Base-by-base conservation (phyloP, 495 filamentous ascomycete genomes). In the Lasiosphaeria hispida region DNA sequence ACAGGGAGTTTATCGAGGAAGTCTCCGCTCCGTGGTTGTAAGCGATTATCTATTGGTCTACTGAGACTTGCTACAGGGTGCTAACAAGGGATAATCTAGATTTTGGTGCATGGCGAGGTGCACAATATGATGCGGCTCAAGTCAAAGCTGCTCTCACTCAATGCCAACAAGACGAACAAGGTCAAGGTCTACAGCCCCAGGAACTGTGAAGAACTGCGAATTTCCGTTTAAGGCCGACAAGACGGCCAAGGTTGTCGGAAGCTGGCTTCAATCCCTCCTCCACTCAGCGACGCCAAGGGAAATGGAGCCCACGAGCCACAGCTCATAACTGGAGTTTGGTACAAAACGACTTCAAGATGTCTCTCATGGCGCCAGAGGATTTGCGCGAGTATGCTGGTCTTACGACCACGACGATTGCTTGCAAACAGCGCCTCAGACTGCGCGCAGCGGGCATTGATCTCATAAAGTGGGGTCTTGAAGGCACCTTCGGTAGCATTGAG, bases 91-190 rank as follows among this genome's bases (percentile, higher is more conserved):
- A 18, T 9, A 0, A 1, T 3, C 7, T 48, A 92, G 88, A 96
- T 98, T 51, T 83, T 98, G 18, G 94, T 98, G 4, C 94, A 98
- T 64, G 94, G 94, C 33, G 95, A 97, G 68, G 90, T 93, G 61
- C 91, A 96, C 67, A 95, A 97, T 65, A 98, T 98, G 94, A 95
- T 92, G 83, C 85, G 95, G 35, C 77, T 98, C 14, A 96, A 96
- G 67, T 95, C 90, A 3, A 94, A 96, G 63, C 77, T 98, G 8
- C 82, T 97, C n/a, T 91, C 89, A 18, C 79, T 96, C 8, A 96
- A 97, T 65, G 83, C 87, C 9, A 83, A 86, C 19, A 93, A 95
- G 66, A 78, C 80, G 0, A 77, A 83, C 36, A 90, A 91, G 49
- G 85, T 90, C 47, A 97, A 97, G 70, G 89, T 98, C 5, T 97